Conservation (phyloP, 805 yeast genomes). For the Zygoascus bituminiphila region DNA sequence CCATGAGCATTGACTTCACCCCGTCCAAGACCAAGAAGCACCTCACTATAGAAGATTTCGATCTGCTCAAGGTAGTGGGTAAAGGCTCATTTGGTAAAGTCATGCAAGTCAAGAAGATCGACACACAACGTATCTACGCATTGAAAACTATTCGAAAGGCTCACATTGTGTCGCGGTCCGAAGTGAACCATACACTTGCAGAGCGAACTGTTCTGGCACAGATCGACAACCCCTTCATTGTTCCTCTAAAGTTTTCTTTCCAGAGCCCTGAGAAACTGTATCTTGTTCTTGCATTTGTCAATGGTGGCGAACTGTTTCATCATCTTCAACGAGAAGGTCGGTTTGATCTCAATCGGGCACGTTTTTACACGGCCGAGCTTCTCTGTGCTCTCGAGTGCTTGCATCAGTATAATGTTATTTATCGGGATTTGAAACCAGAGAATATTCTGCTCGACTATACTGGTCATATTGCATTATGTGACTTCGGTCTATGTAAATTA, state of each 20-base stretch:
- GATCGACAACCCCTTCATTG: conserved; percentile 90
- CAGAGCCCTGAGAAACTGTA: conserved; percentile 95
- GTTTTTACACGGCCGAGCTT: conserved; percentile 91
- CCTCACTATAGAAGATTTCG: conserved; percentile 84
- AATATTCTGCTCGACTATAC: conserved; percentile 90
- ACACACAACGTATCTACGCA: conserved; percentile 91
- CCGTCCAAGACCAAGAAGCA: conserved; percentile 47
- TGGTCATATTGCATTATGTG: conserved; percentile 96
- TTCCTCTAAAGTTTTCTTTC: conserved; percentile 90
- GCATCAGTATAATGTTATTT: conserved; percentile 86
- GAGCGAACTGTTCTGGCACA: conserved; percentile 92
- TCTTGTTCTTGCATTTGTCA: conserved; percentile 82
- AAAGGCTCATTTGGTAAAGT: conserved; percentile 98
- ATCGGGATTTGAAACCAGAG: conserved; percentile 94
- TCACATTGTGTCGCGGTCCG: conserved; percentile 87
- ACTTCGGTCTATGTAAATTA: conserved; percentile 91
- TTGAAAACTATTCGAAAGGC: conserved; percentile 89
- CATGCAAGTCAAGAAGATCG: conserved; percentile 96
- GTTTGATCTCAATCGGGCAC: conserved; percentile 78
- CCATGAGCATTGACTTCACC: conserved; percentile 60
- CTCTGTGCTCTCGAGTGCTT: conserved; percentile 87
- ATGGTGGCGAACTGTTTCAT: conserved; percentile 94
- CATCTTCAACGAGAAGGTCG: conserved; percentile 88
- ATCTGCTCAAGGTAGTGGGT: conserved; percentile 87
- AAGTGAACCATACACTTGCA: conserved; percentile 92